Evolutionary conservation across 2,329 filamentous ascomycete species (phyloP).

Genomic region (Neofusicoccum kwambonambiense): DNA sequence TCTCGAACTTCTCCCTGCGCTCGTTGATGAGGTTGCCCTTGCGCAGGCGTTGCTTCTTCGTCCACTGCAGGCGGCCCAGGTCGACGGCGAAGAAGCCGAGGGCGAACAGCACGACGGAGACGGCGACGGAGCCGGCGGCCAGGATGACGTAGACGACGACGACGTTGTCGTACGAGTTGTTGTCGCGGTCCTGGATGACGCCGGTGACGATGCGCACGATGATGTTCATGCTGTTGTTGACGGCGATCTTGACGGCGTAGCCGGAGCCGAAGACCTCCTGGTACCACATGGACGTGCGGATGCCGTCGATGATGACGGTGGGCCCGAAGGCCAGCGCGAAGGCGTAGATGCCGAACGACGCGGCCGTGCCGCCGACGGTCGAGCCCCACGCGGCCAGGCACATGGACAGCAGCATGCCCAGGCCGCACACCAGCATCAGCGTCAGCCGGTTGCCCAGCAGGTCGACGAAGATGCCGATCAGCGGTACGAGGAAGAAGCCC

Average conservation of each 20-base stretch:
- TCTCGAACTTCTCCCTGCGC: slow-evolving; percentile 44
- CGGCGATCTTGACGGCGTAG: slow-evolving; percentile 60
- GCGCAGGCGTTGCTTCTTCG: slow-evolving; percentile 51
- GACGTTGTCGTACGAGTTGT: slow-evolving; percentile 57
- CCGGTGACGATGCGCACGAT: slow-evolving; percentile 59
- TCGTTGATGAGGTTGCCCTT: slow-evolving; percentile 47
- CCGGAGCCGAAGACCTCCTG: slow-evolving; percentile 61
- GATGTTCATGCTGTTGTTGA: slow-evolving; percentile 64
- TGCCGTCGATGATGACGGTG: slow-evolving; percentile 59
- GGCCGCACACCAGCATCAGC: slow-evolving; percentile 46
- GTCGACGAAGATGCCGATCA: slow-evolving; percentile 58
- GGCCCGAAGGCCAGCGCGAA: slow-evolving; percentile 57
- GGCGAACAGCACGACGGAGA: slow-evolving; percentile 43
- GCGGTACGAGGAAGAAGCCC: slow-evolving; percentile 59
- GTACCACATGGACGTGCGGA: slow-evolving; percentile 60
- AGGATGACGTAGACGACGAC: slow-evolving; percentile 58
- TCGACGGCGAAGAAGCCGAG: slow-evolving; percentile 42
- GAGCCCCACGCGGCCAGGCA: slow-evolving; percentile 54
- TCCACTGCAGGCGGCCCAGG: slow-evolving; percentile 57
- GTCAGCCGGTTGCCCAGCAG: slow-evolving; percentile 54
- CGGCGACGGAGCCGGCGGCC: slow-evolving; percentile 49
- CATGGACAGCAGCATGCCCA: slow-evolving; percentile 55
- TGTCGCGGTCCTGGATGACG: slow-evolving; percentile 57
- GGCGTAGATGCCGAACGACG: slow-evolving; percentile 60
- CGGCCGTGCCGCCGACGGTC: slow-evolving; percentile 53